Percentiles rank a stretch among this genome's conserved stretches.
Conservation (phyloP, 305 asterid genomes). For the Fraxinus sp. region DNA sequence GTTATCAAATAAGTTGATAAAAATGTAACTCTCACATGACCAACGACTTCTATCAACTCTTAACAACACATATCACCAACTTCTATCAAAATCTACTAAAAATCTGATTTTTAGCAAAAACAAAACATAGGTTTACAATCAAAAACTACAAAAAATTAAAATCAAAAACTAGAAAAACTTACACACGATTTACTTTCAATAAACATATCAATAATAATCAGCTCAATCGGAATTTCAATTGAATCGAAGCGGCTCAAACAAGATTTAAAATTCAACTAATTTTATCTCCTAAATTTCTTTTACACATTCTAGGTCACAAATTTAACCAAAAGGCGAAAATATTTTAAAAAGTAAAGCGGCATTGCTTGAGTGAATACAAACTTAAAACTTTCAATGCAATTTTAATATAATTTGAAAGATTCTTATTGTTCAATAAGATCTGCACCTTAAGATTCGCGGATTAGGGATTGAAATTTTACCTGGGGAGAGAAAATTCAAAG, state of each 20-base stretch:
- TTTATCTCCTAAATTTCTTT: background rate
- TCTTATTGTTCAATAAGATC: background rate
- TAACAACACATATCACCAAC: background rate
- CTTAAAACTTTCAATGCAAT: background rate
- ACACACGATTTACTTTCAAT: background rate
- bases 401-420: background rate
- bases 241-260: conserved; percentile 26
- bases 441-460: conserved; percentile 34
- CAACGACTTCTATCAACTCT: background rate
- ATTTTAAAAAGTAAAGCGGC: conserved; percentile 10
- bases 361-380: background rate
- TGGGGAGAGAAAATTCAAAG: conserved; percentile 31
- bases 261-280: background rate
- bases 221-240: conserved; percentile 27
- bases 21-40: background rate
- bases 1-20: background rate
- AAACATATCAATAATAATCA: conserved; percentile 12
- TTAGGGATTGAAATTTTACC: conserved; percentile 31
- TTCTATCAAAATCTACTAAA: background rate
- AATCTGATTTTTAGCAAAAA: no score
- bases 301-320: background rate
- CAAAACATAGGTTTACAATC: background rate
- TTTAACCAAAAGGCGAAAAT: background rate
- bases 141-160: background rate
- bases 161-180: conserved; percentile 2